Evolutionary conservation across 257 asterid genomes (phyloP).

Genomic region (Gardenia jasminoides): DNA sequence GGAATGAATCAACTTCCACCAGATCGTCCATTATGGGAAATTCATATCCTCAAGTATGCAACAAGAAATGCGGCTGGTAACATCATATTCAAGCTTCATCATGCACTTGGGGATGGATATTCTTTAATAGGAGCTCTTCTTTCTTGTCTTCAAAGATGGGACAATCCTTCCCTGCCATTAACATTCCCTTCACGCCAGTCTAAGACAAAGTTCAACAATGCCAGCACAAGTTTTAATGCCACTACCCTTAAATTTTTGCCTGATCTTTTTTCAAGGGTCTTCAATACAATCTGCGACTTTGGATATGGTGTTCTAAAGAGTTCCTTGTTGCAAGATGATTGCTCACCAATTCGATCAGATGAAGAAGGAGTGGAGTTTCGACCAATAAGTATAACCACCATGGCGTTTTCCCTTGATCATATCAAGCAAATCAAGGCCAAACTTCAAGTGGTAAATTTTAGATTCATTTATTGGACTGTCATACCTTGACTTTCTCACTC

Average conservation of each 20-base stretch:
- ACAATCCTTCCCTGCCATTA: conserved; percentile 27
- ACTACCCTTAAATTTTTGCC: neutral
- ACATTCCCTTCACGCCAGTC: conserved; percentile 28
- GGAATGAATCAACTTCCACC: conserved; percentile 16
- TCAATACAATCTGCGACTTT: conserved; percentile 20
- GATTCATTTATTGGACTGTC: neutral
- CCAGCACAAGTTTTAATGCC: neutral
- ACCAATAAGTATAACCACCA: conserved; percentile 2
- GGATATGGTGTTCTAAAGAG: conserved; percentile 25
- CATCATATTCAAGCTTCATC: conserved; percentile 28
- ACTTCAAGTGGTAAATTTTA: conserved; percentile 17
- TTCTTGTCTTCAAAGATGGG: conserved; percentile 32
- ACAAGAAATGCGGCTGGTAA: conserved; percentile 31
- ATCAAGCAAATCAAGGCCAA: conserved; percentile 26
- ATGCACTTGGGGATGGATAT: conserved; percentile 39
- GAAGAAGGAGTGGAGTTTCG: conserved; percentile 24
- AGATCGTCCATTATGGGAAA: conserved; percentile 28
- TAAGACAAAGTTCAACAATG: neutral
- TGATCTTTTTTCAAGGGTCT: neutral
- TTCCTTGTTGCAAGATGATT: conserved; percentile 23
- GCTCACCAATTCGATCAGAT: conserved; percentile 23
- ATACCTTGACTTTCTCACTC: too few relatives aligned
- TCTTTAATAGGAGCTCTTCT: conserved; percentile 33
- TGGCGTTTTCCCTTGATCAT: conserved; percentile 19
- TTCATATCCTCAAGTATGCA: conserved; percentile 25